Percentiles rank a stretch among this genome's conserved stretches.
Conservation (phyloP, 257 asterid genomes). For the Capsicum pubescens region DNA sequence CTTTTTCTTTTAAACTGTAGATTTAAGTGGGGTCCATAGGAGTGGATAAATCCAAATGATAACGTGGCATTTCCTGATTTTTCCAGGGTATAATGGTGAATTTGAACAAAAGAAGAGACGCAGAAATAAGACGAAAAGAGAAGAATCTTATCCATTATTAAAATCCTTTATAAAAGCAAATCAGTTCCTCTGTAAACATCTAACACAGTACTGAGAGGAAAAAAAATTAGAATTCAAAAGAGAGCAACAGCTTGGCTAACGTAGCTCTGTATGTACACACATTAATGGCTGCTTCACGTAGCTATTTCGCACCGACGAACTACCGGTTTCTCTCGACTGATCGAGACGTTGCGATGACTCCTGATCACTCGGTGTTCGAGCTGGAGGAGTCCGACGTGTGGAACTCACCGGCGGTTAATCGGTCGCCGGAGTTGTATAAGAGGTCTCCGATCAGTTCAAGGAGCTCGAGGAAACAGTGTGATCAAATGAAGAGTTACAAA, state of each 20-base stretch:
- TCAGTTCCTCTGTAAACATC: background rate
- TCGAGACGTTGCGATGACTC: background rate
- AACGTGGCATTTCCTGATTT: background rate
- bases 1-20: no score
- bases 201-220: background rate
- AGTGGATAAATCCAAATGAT: constrained; percentile 5
- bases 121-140: background rate
- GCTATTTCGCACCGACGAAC: constrained; percentile 31
- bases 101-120: background rate
- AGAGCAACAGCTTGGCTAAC: no score
- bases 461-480: constrained; percentile 25
- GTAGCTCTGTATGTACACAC: no score
- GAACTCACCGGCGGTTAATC: constrained; percentile 22
- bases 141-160: constrained; percentile 35
- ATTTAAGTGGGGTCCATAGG: background rate
- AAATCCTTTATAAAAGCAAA: constrained; percentile 32
- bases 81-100: constrained; percentile 22
- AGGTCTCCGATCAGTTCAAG: constrained; percentile 1
- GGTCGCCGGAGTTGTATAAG: constrained; percentile 32
- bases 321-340: constrained; percentile 27
- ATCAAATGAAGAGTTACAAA: background rate
- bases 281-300: constrained; percentile 38
- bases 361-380: constrained; percentile 32
- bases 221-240: no score
- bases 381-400: constrained; percentile 43